Base-by-base conservation (phyloP, 495 filamentous ascomycete genomes). In the Pseudoneurospora amorphoporcata region DNA sequence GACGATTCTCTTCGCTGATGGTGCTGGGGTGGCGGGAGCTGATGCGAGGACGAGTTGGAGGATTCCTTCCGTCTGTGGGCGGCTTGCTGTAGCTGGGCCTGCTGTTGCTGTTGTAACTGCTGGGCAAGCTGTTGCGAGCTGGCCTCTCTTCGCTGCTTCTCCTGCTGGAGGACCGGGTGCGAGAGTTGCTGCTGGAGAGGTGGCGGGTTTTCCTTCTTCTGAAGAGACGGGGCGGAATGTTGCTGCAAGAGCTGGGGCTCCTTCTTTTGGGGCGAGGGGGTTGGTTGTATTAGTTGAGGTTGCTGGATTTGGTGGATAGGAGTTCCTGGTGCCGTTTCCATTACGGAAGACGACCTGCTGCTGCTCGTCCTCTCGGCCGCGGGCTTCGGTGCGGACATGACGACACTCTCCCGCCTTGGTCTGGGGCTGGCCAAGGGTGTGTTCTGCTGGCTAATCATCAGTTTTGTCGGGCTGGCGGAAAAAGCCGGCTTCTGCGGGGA, bases 361-460 rank as follows among this genome's bases (percentile, higher is more conserved):
- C 53, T 35, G 29, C 53, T 65, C 53, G 53, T 65, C 29, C 53
- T 65, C 14, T 65, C 53, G 3, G 32, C 29, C 6, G 14, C 8
- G 29, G 53, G 53, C 53, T 65, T 65, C 29, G 53, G 29, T 8
- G 53, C 37, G 23, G 32, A 8, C 29, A 65, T 35, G 1, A 86
- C 78, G 43, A 88, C 79, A 53, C 86, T 87, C 47, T 88, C 88
- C 80, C 93, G 90, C 3, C 92, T 88, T 35, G 90, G 88, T 43
- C 88, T 86, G 76, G 93, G 92, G 76, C 88, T 92, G 79, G 91
- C 91, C 8, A 96, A 84, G 77, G 97, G 92, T 12, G 94, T 93
- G 79, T 97, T 97, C 70, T 89, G 92, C 74, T 93, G 89, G 39
- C 92, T 92, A 6, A 95, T 80, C 39, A 95, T 84, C 10, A 97